Evolutionary conservation across 495 filamentous ascomycete species (phyloP), one percentile per base, ranked within the genome.

Genomic region (Penicillium crystallinum): DNA sequence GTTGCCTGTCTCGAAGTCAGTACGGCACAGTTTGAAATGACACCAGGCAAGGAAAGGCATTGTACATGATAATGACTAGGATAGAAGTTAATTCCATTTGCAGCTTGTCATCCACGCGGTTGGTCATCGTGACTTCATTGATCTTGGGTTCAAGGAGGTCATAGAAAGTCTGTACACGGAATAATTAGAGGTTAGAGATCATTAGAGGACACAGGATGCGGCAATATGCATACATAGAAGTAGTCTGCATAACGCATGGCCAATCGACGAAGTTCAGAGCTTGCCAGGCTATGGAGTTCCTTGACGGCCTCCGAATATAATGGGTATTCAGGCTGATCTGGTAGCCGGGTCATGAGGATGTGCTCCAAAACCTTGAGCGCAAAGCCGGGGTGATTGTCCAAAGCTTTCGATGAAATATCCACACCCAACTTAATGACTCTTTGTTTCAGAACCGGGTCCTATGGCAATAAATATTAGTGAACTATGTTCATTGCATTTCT

Each of bases 221-320:
- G 15, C 12, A 47, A 19, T 10, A 8, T 10, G 53, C 81, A 67
- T 62, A 85, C 82, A 46, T 92, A 75, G 48, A 99, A 81, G 57
- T 93, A 85, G 61, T 96, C 87, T 0, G 95, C 82, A 78, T 96
- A 96, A 49, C 87, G 89, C 57, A 88, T 83, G 4, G 93, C 93
- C 4, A 99, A 78, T 31, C 89, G 81, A 51, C 95, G 90, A 47
- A 97, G 77, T 66, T 97, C 91, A 52, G 89, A 80, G 67, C 87
- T 89, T 47, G 89, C 85, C 52, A 90, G 77, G 0, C 75, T 79
- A 63, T 96, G 90, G 2, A 98, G 77, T 46, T 92, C 88, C 53
- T 89, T 89, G 21, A 96, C 85, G n/a, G 93, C 89, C 53, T 97
- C 95, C 6, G 86, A 88, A 69, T 92, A 97, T 19, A 79, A 72